Evolutionary conservation across 176 grass and related monocot genomes (phyloP), one percentile per base, ranked within the genome.

Genomic region (Aegilops bicornis): DNA sequence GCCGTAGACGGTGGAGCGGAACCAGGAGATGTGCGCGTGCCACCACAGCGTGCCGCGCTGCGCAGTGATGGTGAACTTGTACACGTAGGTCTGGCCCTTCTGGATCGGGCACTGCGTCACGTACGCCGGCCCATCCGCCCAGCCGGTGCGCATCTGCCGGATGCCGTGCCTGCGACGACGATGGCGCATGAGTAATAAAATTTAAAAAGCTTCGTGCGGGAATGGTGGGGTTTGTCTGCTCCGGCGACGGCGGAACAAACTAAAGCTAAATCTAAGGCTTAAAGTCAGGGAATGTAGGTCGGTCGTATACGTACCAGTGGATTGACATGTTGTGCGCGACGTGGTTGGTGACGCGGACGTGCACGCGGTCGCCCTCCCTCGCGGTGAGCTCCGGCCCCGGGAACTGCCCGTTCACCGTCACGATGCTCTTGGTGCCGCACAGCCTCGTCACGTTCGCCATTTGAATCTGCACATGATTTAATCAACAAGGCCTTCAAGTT

Each of bases 21-120:
- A 86, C 95, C 95, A 97, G 29, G 87, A 88, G 90, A 97, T 91
- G 87, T 97, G 95, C 5, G 92, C 95, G 66, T 97, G 95, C 92
- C 90, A 97, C 87, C 92, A 94, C 68, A 97, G 90, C 63, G 94
- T 97, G 84, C 94, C 94, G 63, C 94, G 80, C 83, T 97, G 94
- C 33, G 86, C 91, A 1, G 25, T 24, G 8, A 97, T 0, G 23
- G 94, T 94, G 92, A 92, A 97, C 88, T 90, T 97, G 88, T 97
- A 97, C 3, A 90, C 94, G 80, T 94, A 97, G 77, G 85, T 92
- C 63, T 89, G 83, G 0, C 92, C 94, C 52, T 76, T 86, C 83
- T 94, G 92, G 64, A 97, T 94, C 13, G 94, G 94, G 76, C 94
- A 97, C 84, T 97, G 94, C n/a, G 94, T 90, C 70, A 97, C 65